Conservation (phyloP, 441 rosid species). For the Kokia cookei region DNA sequence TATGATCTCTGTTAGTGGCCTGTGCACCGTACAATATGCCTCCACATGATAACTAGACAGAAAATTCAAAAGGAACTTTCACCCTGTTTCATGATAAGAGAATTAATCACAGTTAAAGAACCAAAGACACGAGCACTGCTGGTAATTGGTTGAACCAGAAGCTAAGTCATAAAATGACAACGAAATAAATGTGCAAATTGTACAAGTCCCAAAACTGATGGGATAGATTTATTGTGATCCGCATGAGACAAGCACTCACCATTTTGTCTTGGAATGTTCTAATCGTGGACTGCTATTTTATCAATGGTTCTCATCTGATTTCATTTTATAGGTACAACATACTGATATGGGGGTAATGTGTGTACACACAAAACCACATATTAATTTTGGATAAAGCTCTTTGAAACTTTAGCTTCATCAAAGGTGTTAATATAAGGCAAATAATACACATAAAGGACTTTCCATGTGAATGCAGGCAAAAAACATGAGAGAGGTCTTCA, state of each 20-base stretch:
- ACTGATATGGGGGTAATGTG: no score
- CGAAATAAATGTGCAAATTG: neutral
- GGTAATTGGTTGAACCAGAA: neutral
- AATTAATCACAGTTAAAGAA: neutral
- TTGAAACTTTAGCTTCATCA: neutral
- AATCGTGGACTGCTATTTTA: neutral
- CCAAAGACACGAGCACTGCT: neutral
- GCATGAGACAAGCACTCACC: neutral
- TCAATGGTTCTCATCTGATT: neutral
- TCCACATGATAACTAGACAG: neutral
- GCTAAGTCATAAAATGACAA: neutral
- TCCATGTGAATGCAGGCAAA: neutral
- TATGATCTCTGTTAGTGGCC: neutral
- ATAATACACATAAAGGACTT: neutral
- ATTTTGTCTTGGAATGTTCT: neutral
- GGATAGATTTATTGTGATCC: neutral
- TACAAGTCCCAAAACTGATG: neutral
- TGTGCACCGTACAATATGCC: neutral
- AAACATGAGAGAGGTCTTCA: neutral
- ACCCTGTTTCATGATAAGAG: neutral
- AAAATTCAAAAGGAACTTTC: neutral
- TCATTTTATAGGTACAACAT: neutral
- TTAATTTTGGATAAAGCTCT: neutral
- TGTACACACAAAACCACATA: neutral
- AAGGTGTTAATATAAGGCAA: neutral